Conservation (phyloP, 495 filamentous ascomycete genomes). For the Aspergillus saccharolyticus region DNA sequence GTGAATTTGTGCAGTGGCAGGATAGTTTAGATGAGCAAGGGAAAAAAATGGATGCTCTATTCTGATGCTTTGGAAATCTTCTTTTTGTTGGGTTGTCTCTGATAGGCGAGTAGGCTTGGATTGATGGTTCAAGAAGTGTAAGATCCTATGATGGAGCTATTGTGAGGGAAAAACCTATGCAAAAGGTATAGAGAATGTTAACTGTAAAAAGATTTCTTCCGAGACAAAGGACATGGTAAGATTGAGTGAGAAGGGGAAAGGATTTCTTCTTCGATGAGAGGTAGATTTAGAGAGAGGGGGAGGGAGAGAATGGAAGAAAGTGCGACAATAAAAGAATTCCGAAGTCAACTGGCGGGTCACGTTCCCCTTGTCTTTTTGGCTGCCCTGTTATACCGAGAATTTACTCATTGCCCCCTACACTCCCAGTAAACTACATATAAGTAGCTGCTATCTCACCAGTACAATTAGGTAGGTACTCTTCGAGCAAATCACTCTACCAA, state of each 20-base stretch:
- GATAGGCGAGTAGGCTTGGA: not conserved
- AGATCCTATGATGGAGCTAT: not conserved
- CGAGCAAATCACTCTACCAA: constrained; percentile 3
- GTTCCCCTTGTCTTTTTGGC: too few relatives aligned
- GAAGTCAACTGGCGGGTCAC: not conserved
- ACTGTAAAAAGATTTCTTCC: constrained; percentile 14
- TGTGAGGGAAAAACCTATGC: constrained; percentile 10
- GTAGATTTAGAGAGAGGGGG: not conserved
- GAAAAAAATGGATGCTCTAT: constrained; percentile 1
- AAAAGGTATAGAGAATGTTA: constrained; percentile 13
- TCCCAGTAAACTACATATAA: too few relatives aligned
- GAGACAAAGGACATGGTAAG: constrained; percentile 30
- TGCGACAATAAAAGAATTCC: not conserved
- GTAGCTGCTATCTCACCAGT: too few relatives aligned
- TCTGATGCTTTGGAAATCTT: not conserved
- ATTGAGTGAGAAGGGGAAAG: not conserved
- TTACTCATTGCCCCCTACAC: too few relatives aligned
- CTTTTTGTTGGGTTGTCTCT: not conserved
- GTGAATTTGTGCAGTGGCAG: constrained; percentile 11
- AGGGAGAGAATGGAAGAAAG: constrained; percentile 7
- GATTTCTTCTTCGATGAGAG: constrained; percentile 5
- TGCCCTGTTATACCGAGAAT: too few relatives aligned
- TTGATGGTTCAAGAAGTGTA: not conserved
- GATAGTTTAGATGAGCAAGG: not conserved
- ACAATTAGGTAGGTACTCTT: too few relatives aligned